A percentile compares a stretch with the other conserved stretches of the same genome.
phyloP scores from a whole-genome alignment of 1,284 basidiomycete species.

The Moesziomyces globuligerus region DNA sequence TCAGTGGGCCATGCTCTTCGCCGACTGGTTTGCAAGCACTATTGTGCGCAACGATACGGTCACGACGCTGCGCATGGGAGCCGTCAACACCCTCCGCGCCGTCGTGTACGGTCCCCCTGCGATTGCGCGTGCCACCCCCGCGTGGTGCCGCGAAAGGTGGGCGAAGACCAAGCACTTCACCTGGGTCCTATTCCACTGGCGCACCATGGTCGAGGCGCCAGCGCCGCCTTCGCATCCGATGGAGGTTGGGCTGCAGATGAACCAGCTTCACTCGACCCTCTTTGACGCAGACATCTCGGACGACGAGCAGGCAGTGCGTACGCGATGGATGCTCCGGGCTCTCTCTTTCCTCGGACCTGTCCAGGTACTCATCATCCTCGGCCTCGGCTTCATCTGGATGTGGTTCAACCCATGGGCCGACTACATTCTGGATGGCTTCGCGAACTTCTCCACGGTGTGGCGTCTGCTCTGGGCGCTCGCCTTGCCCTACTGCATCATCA shows the following conservation, averaged over 20 bases:
- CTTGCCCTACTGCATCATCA: constrained; percentile 68
- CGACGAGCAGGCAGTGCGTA: constrained; percentile 67
- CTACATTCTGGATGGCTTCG: constrained; percentile 66
- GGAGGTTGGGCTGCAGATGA: constrained; percentile 68
- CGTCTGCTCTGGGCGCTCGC: constrained; percentile 68
- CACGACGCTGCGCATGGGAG: constrained; percentile 7
- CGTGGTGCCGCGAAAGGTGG: constrained; percentile 29
- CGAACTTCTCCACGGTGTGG: constrained; percentile 67
- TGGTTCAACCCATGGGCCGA: constrained; percentile 65
- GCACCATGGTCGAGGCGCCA: constrained; percentile 59
- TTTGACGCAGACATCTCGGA: constrained; percentile 67
- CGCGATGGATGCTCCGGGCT: constrained; percentile 61
- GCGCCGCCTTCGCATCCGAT: constrained; percentile 67
- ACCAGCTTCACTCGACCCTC: constrained; percentile 68
- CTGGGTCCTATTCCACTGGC: constrained; percentile 67
- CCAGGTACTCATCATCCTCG: constrained; percentile 67
- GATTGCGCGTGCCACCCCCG: constrained; percentile 24
- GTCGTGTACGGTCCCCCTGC: constrained; percentile 38
- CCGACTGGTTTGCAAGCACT: constrained; percentile 30
- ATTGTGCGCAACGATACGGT: constrained; percentile 35
- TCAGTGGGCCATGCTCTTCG: constrained; percentile 33
- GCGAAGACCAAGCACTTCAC: constrained; percentile 27
- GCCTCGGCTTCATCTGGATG: constrained; percentile 67
- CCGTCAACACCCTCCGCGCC: constrained; percentile 16
- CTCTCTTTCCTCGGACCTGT: constrained; percentile 66